Evolutionary conservation across 352 stramenopile genomes (phyloP).

Genomic region (Phytophthora citricola): DNA sequence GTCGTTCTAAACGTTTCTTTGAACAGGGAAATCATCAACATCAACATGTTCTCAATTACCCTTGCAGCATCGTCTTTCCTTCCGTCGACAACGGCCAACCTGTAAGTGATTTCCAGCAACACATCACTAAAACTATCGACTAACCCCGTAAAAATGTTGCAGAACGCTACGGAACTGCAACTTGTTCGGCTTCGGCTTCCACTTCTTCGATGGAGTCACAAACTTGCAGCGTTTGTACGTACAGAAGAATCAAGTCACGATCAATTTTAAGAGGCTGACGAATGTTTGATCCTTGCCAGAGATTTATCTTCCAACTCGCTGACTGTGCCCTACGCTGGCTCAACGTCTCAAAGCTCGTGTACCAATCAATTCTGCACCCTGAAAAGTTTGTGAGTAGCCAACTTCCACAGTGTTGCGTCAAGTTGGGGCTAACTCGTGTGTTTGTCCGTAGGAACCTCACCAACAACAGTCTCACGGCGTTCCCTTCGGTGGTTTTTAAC

Average conservation of each 20-base stretch:
- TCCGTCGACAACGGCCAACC: constrained; percentile 30
- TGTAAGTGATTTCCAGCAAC: constrained; percentile 22
- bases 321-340: constrained; percentile 42
- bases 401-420: neutral
- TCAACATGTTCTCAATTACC: constrained; percentile 43
- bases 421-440: neutral
- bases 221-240: constrained; percentile 46
- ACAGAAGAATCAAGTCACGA: too few species aligned
- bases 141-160: neutral
- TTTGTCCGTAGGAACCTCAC: constrained; percentile 36
- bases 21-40: constrained; percentile 41
- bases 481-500: constrained; percentile 45
- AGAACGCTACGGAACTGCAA: constrained; percentile 57
- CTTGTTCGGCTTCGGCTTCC: constrained; percentile 39
- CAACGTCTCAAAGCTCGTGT: constrained; percentile 21
- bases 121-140: neutral
- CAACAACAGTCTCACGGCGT: constrained; percentile 38
- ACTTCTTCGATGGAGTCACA: constrained; percentile 43
- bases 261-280: too few species aligned
- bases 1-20: neutral
- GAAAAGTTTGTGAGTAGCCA: constrained; percentile 34
- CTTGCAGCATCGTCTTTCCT: constrained; percentile 34
- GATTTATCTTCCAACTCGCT: constrained; percentile 52
- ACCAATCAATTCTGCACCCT: constrained; percentile 35
- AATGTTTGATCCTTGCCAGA: constrained; percentile 19